Evolutionary conservation across 139 green algal species (phyloP), one percentile per base, ranked within the genome.

Genomic region (Coelastrella sp.): DNA sequence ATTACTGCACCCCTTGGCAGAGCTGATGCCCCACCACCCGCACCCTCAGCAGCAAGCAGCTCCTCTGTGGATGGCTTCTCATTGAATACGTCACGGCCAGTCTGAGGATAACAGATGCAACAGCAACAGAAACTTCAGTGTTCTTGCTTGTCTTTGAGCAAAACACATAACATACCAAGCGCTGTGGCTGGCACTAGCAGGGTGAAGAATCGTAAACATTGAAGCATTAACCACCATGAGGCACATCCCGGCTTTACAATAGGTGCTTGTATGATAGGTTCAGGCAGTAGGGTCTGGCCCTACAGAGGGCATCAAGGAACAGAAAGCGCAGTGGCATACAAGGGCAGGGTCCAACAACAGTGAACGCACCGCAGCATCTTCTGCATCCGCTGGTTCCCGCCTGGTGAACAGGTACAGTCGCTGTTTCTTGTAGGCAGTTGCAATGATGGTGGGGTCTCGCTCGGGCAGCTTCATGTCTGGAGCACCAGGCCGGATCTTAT

Each of bases 51-150:
- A 2, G 80, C 87, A 35, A 96, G 84, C 35, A 95, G 86, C 60
- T 96, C 91, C 67, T 94, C 92, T 79, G 89, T 62, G 27, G 53
- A 85, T 7, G 93, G 93, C 89, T 97, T 98, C 89, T 99, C 97
- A 85, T 99, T 99, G 92, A 98, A 99, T 37, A 99, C 94, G 81
- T 99, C 97, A 60, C 96, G 88, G 2, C 92, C 95, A n/a, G 41
- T 60, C 35, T 62, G 71, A 41, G 43, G 8, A 3, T 19, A 4
- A 63, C 51, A 63, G 2, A 38, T 3, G 40, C 51, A 67, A 27
- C 63, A 45, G 83, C 73, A 43, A 51, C 68, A 48, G 68, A 35
- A 40, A n/a, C 68, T 40, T 27, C 53, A 64, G 1, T 5, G 30
- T 64, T n/a, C 19, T 9, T 5, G 19, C 30, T 1, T 32, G 53